Percentiles rank a stretch among this genome's conserved stretches.
Evolutionary conservation across 2,329 filamentous ascomycete species (phyloP).

Genomic region (Phialophora tarda): DNA sequence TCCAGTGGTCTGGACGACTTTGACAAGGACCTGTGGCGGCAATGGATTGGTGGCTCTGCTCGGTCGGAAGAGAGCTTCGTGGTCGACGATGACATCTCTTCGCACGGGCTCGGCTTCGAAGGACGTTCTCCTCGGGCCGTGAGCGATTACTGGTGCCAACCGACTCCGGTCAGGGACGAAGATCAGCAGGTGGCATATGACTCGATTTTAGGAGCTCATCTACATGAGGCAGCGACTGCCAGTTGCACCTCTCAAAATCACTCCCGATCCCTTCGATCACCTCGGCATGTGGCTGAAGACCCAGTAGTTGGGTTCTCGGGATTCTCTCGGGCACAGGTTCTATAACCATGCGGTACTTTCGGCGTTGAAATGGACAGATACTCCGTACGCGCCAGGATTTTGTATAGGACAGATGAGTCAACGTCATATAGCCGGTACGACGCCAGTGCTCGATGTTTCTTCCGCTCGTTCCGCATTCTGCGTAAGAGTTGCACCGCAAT

Average conservation of each 20-base stretch:
- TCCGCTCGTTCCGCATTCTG: neutral
- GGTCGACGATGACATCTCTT: neutral
- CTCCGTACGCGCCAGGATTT: neutral
- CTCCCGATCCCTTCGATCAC: neutral
- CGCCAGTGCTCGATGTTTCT: neutral
- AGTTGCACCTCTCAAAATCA: neutral
- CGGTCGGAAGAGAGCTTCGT: neutral
- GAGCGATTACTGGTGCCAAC: neutral
- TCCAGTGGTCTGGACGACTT: conserved; percentile 14
- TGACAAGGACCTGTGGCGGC: conserved; percentile 11
- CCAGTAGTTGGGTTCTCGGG: conserved; percentile 22
- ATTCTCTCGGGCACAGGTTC: conserved; percentile 27
- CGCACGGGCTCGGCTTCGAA: neutral
- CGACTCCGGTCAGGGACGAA: neutral
- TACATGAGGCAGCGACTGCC: neutral
- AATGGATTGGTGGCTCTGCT: neutral
- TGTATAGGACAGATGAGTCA: neutral
- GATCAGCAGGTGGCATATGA: neutral
- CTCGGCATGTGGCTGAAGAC: conserved; percentile 11
- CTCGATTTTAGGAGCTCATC: neutral
- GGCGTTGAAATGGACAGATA: neutral
- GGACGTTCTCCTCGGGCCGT: neutral
- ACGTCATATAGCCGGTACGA: neutral
- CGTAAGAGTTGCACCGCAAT: neutral
- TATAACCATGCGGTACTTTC: conserved; percentile 19